Evolutionary conservation across 75 land plant genomes (phyloP).

Genomic region (Cunninghamia lanceolata): DNA sequence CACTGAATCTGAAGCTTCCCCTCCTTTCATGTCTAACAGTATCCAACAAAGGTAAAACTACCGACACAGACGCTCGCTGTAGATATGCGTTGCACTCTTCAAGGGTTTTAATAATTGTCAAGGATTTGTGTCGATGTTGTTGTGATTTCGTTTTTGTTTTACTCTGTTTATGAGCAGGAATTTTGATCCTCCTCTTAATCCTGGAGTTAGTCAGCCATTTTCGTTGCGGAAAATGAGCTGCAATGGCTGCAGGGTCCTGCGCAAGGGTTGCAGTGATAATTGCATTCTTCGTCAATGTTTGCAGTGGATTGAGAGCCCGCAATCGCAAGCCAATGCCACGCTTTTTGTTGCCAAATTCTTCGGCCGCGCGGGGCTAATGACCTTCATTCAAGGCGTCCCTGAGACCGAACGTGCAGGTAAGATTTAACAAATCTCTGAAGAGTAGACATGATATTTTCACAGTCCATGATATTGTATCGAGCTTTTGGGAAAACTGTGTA

Average conservation of each 20-base stretch:
- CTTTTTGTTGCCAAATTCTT: conserved; percentile 52
- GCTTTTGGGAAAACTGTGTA: too few relatives aligned
- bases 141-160: not conserved
- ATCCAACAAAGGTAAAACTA: not conserved
- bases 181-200: not conserved
- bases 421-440: not conserved
- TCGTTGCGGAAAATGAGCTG: conserved; percentile 39
- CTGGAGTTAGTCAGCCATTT: not conserved
- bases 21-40: not conserved
- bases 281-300: conserved; percentile 41
- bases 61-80: not conserved
- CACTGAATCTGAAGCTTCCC: not conserved
- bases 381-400: conserved; percentile 36
- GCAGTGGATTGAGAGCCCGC: conserved; percentile 38
- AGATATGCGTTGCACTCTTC: not conserved
- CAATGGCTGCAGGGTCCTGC: conserved; percentile 46
- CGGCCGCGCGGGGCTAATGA: conserved; percentile 45
- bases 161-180: not conserved
- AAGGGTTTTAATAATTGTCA: not conserved
- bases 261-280: conserved; percentile 46
- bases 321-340: conserved; percentile 42
- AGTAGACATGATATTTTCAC: too few relatives aligned
- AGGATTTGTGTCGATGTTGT: not conserved
- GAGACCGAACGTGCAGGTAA: conserved; percentile 26
- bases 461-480: too few relatives aligned